Conservation (phyloP, 1,284 basidiomycete genomes). For the Papiliotrema nemorosa region DNA sequence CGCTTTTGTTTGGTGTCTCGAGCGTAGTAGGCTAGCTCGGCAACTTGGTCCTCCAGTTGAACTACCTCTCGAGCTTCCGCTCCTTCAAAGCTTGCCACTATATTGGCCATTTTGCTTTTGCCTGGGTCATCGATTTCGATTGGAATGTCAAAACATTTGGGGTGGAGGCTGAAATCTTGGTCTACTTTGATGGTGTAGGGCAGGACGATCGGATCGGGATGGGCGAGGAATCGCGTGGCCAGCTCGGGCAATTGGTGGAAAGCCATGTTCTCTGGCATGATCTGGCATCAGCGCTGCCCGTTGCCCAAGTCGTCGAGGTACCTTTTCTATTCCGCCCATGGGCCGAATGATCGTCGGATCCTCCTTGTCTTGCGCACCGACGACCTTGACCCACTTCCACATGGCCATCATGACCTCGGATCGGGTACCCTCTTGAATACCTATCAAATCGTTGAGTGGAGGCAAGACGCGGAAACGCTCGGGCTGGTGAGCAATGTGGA, state of each 20-base stretch:
- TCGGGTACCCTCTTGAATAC: constrained; percentile 80
- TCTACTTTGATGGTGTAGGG: constrained; percentile 60
- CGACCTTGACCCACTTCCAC: constrained; percentile 89
- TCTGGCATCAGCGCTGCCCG: constrained; percentile 48
- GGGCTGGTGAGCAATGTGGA: constrained; percentile 81
- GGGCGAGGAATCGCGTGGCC: constrained; percentile 71
- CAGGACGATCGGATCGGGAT: constrained; percentile 80
- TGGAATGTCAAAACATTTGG: constrained; percentile 80
- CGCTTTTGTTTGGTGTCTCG: constrained; percentile 81
- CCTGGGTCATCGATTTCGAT: constrained; percentile 82
- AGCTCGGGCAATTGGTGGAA: constrained; percentile 85
- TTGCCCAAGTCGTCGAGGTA: constrained; percentile 11
- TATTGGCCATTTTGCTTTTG: constrained; percentile 69
- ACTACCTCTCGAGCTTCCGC: constrained; percentile 63
- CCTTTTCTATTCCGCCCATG: constrained; percentile 63
- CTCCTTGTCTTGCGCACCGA: constrained; percentile 83
- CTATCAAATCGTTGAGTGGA: constrained; percentile 72
- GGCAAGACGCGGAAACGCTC: constrained; percentile 78
- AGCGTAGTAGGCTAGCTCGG: constrained; percentile 71
- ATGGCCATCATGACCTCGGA: constrained; percentile 75
- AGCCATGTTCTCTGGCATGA: constrained; percentile 59
- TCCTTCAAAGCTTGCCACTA: constrained; percentile 68
- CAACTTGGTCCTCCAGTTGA: constrained; percentile 84
- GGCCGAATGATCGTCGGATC: constrained; percentile 75
- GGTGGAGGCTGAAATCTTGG: constrained; percentile 42